These are phyloP conservation scores for Chondrus crispus DNA, from an alignment of 23 red algal genomes.

Conservation along the genomic window DNA sequence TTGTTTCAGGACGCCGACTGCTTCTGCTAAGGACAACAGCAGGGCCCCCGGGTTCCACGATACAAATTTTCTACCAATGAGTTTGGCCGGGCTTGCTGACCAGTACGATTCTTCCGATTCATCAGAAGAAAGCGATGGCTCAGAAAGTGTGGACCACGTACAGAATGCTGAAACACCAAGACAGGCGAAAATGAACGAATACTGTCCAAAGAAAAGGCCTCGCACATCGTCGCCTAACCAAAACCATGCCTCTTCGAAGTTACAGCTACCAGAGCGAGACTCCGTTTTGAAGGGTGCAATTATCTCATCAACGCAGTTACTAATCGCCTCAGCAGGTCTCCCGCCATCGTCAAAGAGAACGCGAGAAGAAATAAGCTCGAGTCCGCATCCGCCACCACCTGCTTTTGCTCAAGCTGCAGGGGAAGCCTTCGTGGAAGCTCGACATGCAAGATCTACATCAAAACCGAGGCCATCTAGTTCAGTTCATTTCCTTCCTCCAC, in stretches of 20 bases:
- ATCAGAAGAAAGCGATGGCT: neutral
- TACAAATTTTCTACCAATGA: too few relatives aligned
- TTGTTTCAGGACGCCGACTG: too few relatives aligned
- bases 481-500: conserved; percentile 18
- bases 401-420: neutral
- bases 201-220: neutral
- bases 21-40: too few relatives aligned
- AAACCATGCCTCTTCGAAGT: neutral
- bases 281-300: neutral
- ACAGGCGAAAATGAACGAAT: neutral
- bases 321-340: neutral
- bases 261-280: neutral
- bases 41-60: too few relatives aligned
- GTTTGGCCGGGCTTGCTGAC: too few relatives aligned
- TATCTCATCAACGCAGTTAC: neutral
- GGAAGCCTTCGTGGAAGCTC: neutral
- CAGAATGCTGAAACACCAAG: neutral
- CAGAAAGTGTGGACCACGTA: neutral
- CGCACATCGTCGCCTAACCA: neutral
- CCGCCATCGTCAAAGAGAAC: neutral
- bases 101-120: neutral
- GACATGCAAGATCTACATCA: neutral
- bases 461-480: too few relatives aligned
- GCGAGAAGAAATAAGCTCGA: neutral
- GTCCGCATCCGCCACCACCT: neutral